A percentile compares a stretch with the other conserved stretches of the same genome.
Evolutionary conservation across 2,329 filamentous ascomycete species (phyloP).

Genomic region (Daldinia sp.): DNA sequence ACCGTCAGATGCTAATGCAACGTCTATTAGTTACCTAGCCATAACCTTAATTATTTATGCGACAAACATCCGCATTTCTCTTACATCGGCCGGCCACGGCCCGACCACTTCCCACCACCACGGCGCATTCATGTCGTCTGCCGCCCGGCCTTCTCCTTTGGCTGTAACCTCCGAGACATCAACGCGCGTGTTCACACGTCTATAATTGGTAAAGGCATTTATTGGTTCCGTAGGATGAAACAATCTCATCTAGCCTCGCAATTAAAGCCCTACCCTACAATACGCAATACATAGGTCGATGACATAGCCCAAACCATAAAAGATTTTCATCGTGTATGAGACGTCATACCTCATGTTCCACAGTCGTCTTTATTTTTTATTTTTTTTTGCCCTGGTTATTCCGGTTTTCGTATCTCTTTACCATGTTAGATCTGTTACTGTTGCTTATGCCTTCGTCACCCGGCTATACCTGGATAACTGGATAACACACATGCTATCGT

Average conservation of each 20-base stretch:
- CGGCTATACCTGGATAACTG: constrained; percentile 1
- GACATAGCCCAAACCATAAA: constrained; percentile 10
- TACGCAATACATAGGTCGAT: constrained; percentile 22
- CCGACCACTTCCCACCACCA: constrained; percentile 22
- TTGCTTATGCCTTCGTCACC: constrained; percentile 1
- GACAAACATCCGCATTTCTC: constrained; percentile 11
- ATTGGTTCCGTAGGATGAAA: constrained; percentile 25
- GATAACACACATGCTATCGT: not conserved
- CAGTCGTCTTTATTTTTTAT: not conserved
- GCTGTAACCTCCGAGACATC: constrained; percentile 37
- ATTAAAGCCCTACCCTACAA: constrained; percentile 1
- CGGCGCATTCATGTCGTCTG: constrained; percentile 10
- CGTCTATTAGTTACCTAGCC: constrained; percentile 11
- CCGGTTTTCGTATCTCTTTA: constrained; percentile 8
- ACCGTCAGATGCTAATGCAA: not conserved
- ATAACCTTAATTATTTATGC: constrained; percentile 13
- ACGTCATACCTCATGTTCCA: constrained; percentile 35
- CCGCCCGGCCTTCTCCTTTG: constrained; percentile 26
- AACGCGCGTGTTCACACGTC: constrained; percentile 30
- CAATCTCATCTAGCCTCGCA: constrained; percentile 17
- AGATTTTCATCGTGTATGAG: constrained; percentile 19
- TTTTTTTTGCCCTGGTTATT: not conserved
- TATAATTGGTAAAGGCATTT: not conserved
- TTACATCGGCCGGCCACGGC: constrained; percentile 26
- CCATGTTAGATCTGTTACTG: constrained; percentile 1